phyloP scores from a whole-genome alignment of 352 stramenopile genomes.

The Phytophthora foliorum region DNA sequence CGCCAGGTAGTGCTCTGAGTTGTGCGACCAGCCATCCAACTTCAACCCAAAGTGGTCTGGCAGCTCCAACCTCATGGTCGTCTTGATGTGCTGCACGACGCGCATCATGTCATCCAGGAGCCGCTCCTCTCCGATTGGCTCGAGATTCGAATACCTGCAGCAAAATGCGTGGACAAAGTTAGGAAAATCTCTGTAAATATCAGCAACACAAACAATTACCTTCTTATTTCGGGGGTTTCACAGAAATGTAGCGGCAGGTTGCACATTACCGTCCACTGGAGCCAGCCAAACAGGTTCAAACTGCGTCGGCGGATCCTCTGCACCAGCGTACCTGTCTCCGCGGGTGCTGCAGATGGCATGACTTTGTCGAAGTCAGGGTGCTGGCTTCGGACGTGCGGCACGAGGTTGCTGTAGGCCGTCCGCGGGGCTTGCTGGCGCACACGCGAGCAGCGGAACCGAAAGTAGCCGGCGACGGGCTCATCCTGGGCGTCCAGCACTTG shows the following conservation, averaged over 20 bases:
- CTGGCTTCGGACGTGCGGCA: background rate
- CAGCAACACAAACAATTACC: too few species aligned
- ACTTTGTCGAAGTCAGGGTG: conserved; percentile 3
- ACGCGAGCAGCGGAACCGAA: background rate
- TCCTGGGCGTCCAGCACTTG: conserved; percentile 4
- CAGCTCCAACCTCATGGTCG: background rate
- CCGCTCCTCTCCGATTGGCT: conserved; percentile 1
- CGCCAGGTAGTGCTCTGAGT: conserved; percentile 1
- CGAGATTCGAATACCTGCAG: background rate
- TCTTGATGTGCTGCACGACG: background rate
- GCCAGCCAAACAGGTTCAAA: too few species aligned
- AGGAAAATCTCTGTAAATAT: too few species aligned
- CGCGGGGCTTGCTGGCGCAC: conserved; percentile 3
- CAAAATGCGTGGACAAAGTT: too few species aligned
- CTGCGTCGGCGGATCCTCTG: too few species aligned
- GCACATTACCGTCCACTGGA: too few species aligned
- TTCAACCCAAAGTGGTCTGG: background rate
- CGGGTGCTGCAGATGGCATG: background rate
- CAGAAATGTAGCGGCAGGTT: too few species aligned
- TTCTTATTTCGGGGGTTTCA: too few species aligned
- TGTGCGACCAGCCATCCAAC: background rate
- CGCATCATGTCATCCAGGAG: background rate
- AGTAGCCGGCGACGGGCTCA: conserved; percentile 1
- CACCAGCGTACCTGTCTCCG: background rate
- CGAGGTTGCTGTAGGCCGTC: background rate